Evolutionary conservation across 179 eudicot genomes (phyloP), one percentile per base, ranked within the genome.

Genomic region (Corrigiola litoralis): DNA sequence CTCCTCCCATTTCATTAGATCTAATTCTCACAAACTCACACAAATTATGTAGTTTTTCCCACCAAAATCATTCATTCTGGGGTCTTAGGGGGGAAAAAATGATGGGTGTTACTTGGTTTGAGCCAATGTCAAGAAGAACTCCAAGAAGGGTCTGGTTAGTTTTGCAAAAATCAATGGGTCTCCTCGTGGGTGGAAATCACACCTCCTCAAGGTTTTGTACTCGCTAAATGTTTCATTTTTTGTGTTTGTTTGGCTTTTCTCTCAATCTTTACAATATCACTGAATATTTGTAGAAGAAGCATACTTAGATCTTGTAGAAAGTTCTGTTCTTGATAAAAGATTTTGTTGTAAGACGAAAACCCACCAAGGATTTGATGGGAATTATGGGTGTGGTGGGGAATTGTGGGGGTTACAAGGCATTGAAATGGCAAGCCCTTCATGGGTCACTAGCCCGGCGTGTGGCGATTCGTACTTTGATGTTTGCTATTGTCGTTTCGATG

Each of bases 151-250:
- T 80, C 53, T 90, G 88, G 97, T 65, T 90, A 75, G 90, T 95
- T 79, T 81, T 41, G 50, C 92, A 90, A 88, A 80, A 75, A 55
- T 85, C 90, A 18, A 85, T 79, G 82, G 95, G 80, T 33, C 77
- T 88, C 90, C 88, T 90, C 79, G 97, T 90, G 97, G 97, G 97
- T 88, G 97, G 97, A 65, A 90, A 90, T 70, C 97, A 90, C 92
- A 90, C 97, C 69, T 90, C 97, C 33, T 90, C 88, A 85, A 90
- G 97, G 95, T 90, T 90, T 73, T 90, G 97, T 32, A 80, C 90
- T 79, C 97, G 97, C 73, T 90, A 90, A 61, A 50, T 62, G 45
- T 7, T 32, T 25, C 32, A 25, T 47, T 44, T 24, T 36, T 37
- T 65, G 47, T n/a, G 9, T 24, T 45, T n/a, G 40, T 34, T 55